phyloP scores from a whole-genome alignment of 225 moss, liverwort and hornwort genomes.

The Takakia lepidozioides region DNA sequence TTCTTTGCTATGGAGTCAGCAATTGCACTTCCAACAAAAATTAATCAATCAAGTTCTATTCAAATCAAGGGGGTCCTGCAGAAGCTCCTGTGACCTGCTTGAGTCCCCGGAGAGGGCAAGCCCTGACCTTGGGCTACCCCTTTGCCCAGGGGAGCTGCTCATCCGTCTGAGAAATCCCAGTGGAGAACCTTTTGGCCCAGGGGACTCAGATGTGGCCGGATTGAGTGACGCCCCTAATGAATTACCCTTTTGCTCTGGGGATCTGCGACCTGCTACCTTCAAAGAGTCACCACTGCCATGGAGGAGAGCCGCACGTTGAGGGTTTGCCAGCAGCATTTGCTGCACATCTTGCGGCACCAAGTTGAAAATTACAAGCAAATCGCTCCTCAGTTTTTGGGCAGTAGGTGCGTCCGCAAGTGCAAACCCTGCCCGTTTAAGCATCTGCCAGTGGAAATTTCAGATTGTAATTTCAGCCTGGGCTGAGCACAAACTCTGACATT shows the following conservation, averaged over 20 bases:
- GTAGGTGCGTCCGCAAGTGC: conserved; percentile 61
- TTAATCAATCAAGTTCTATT: conserved; percentile 46
- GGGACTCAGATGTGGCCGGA: no score
- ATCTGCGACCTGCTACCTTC: conserved; percentile 18
- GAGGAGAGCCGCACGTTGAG: conserved; percentile 78
- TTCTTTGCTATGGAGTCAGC: no score
- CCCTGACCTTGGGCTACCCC: conserved; percentile 9
- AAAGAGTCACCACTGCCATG: conserved; percentile 44
- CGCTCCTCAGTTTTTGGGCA: conserved; percentile 78
- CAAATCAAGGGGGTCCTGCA: conserved; percentile 79
- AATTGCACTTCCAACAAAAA: no score
- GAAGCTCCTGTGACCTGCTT: conserved; percentile 57
- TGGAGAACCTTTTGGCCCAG: not conserved
- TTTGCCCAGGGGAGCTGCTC: no score
- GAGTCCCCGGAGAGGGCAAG: conserved; percentile 22
- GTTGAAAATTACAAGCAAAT: conserved; percentile 78
- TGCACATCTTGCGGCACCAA: conserved; percentile 76
- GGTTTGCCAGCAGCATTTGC: conserved; percentile 90
- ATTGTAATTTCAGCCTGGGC: no score
- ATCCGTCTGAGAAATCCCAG: no score
- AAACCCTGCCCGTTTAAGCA: conserved; percentile 76
- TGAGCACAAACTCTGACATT: no score
- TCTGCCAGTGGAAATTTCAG: no score
- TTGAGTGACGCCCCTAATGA: conserved; percentile 17
- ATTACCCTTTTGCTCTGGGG: conserved; percentile 8